Percentiles rank a stretch among this genome's conserved stretches.
These are phyloP conservation scores for Suhomyces bribrorum DNA, from an alignment of 1,139 yeast species.

Conservation along the genomic window DNA sequence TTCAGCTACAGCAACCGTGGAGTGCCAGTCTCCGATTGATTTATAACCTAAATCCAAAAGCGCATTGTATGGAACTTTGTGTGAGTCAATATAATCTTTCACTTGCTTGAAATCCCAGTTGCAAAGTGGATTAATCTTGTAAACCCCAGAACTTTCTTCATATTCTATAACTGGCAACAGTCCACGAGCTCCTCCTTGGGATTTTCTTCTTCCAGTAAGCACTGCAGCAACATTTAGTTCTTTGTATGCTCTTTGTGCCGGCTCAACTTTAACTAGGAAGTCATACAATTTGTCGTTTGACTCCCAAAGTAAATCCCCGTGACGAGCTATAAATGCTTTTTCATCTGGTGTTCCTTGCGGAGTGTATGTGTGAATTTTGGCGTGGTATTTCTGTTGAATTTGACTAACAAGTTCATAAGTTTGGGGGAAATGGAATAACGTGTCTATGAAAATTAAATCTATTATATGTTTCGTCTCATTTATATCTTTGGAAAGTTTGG, in stretches of 20 bases:
- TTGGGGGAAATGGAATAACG: slow-evolving; percentile 91
- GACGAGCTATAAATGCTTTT: slow-evolving; percentile 60
- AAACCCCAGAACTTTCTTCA: slow-evolving; percentile 64
- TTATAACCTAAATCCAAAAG: slow-evolving; percentile 84
- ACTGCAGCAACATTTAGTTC: slow-evolving; percentile 76
- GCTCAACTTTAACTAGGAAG: slow-evolving; percentile 88
- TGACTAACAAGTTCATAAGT: slow-evolving; percentile 73
- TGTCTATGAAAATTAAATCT: slow-evolving; percentile 84
- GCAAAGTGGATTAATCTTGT: slow-evolving; percentile 88
- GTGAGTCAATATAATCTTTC: slow-evolving; percentile 61
- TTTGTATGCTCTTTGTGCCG: slow-evolving; percentile 80
- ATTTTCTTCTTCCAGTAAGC: slow-evolving; percentile 86
- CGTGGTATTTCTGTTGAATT: slow-evolving; percentile 55
- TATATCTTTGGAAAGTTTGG: slow-evolving; percentile 44
- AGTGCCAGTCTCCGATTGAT: slow-evolving; percentile 94
- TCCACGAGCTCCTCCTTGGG: slow-evolving; percentile 87
- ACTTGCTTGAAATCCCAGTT: slow-evolving; percentile 81
- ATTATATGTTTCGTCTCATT: slow-evolving; percentile 43
- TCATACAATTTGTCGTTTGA: slow-evolving; percentile 80
- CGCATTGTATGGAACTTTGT: slow-evolving; percentile 83
- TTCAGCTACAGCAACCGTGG: slow-evolving; percentile 84
- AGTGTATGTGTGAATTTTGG: slow-evolving; percentile 59
- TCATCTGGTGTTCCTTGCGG: slow-evolving; percentile 62
- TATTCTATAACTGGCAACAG: slow-evolving; percentile 74
- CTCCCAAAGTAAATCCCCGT: slow-evolving; percentile 86